Conservation (phyloP, 2,329 filamentous ascomycete genomes). For the Tolypocladium ophioglossoides region DNA sequence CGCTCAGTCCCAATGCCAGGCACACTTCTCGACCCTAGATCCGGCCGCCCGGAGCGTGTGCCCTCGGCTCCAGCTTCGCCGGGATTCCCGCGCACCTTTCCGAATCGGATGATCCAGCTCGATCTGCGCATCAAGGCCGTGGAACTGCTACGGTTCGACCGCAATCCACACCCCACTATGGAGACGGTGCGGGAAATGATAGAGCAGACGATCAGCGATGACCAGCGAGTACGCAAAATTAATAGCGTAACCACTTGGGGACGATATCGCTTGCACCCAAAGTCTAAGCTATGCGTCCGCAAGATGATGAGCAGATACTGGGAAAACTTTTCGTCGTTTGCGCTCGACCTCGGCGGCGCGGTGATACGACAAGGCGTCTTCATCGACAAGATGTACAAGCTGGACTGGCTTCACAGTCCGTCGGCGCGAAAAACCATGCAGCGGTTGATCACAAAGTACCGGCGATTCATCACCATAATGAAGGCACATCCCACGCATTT, state of each 20-base stretch:
- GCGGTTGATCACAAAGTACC: slow-evolving; percentile 54
- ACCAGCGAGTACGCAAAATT: slow-evolving; percentile 25
- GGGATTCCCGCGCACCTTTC: slow-evolving; percentile 34
- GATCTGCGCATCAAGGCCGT: slow-evolving; percentile 32
- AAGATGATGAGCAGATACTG: slow-evolving; percentile 64
- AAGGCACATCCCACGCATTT: slow-evolving; percentile 29
- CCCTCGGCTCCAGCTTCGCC: slow-evolving; percentile 7
- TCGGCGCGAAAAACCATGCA: slow-evolving; percentile 51
- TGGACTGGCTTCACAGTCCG: slow-evolving; percentile 72
- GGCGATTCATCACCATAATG: slow-evolving; percentile 53
- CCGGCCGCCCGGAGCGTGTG: slow-evolving; percentile 35
- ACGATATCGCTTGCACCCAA: slow-evolving; percentile 10
- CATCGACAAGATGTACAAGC: slow-evolving; percentile 61
- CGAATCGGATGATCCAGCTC: slow-evolving; percentile 44
- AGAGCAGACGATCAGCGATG: slow-evolving; percentile 31
- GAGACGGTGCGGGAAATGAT: slow-evolving; percentile 39
- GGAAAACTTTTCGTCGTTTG: slow-evolving; percentile 55
- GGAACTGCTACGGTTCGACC: slow-evolving; percentile 22
- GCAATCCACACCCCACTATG: slow-evolving; percentile 29
- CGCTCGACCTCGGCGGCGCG: slow-evolving; percentile 53
- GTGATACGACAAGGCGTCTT: slow-evolving; percentile 58
- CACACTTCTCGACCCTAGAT: slow-evolving; percentile 46
- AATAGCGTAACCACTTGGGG: slow-evolving; percentile 17
- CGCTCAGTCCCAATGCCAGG: slow-evolving; percentile 48
- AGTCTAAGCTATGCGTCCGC: slow-evolving; percentile 36